Base-by-base conservation (phyloP, 495 filamentous ascomycete genomes). In the Rhypophila decipiens region DNA sequence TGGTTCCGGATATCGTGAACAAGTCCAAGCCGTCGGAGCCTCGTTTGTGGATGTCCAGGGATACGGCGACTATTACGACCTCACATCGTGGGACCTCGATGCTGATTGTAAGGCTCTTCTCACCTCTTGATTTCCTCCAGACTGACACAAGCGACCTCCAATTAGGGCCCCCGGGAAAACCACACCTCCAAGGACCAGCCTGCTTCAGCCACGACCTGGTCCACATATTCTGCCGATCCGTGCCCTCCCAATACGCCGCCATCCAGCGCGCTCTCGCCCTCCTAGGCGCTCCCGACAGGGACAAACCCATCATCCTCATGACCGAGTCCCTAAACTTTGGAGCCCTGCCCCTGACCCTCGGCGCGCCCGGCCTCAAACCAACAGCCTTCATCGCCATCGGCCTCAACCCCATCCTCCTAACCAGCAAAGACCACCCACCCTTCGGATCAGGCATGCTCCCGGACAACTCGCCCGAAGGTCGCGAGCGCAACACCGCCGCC, bases 201-300 rank as follows among this genome's bases (percentile, higher is more conserved):
- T 39, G 36, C 36, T 39, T 39, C 36, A 39, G 20, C 36, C 36
- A 39, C 36, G 36, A 39, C 36, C 36, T 39, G 20, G 20, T 39
- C 36, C 36, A 39, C 36, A 39, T 39, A 13, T 39, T 39, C 36
- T 39, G 36, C 36, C 15, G 20, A 39, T 39, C 36, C 36, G 12
- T 39, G 2, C 36, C 36, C 36, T 39, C 36, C 9, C 36, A 39
- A 17, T 18, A 39, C 36, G 36, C 15, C 13, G 36, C 36, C 3
- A 39, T 39, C 36, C 36, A 39, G 18, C 36, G 36, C 36, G 36
- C 36, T 18, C 17, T 39, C 9, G 2, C 15, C n/a, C 36, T 15
- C 3, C 36, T 39, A 7, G 18, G n/a, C 36, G 18, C 3, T 9
- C 11, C 35, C 36, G 20, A 39, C 12, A 39, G 8, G n/a, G 36